Evolutionary conservation across 2,329 filamentous ascomycete species (phyloP).

Genomic region (Cladobotryum mycophilum): DNA sequence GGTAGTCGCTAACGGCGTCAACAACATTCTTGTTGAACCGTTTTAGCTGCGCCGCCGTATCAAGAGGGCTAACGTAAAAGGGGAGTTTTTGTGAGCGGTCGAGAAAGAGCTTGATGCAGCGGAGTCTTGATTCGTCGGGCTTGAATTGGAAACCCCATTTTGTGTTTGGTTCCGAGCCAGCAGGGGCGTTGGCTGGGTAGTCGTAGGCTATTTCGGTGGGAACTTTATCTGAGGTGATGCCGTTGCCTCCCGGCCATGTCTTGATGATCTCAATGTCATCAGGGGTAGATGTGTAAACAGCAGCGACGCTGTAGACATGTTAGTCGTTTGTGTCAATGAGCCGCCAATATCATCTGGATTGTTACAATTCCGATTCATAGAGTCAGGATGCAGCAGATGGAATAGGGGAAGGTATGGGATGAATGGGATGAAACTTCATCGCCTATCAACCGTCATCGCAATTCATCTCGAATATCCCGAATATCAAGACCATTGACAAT

Average conservation of each 20-base stretch:
- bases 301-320: slow-evolving; percentile 46
- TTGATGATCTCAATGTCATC: slow-evolving; percentile 82
- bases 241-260: slow-evolving; percentile 76
- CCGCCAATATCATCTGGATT: not conserved
- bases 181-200: slow-evolving; percentile 22
- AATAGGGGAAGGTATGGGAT: too few species aligned
- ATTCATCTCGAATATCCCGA: too few species aligned
- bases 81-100: slow-evolving; percentile 75
- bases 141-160: slow-evolving; percentile 84
- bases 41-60: slow-evolving; percentile 70
- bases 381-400: too few species aligned
- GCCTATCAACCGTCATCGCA: too few species aligned
- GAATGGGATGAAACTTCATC: too few species aligned
- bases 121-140: slow-evolving; percentile 66
- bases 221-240: slow-evolving; percentile 83
- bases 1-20: slow-evolving; percentile 73
- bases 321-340: not conserved
- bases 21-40: slow-evolving; percentile 70
- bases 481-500: too few species aligned
- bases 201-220: slow-evolving; percentile 70
- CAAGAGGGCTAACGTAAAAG: slow-evolving; percentile 71
- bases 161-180: slow-evolving; percentile 40
- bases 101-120: slow-evolving; percentile 80
- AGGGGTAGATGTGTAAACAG: slow-evolving; percentile 67
- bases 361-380: not conserved